Evolutionary conservation across 345 rosid species (phyloP).

Genomic region (Pistacia atlantica): DNA sequence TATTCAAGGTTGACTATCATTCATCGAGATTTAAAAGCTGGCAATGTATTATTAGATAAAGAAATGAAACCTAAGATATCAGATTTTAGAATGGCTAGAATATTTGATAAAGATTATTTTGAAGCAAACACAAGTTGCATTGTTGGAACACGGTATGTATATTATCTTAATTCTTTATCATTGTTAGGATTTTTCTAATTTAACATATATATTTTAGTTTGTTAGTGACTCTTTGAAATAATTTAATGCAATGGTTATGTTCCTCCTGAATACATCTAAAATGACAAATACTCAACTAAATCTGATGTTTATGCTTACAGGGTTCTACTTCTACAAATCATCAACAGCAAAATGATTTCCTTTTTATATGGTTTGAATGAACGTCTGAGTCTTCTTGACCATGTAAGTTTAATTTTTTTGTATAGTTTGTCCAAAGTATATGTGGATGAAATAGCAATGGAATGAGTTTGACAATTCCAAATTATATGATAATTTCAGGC

Average conservation of each 20-base stretch:
- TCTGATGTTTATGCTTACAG: slow-evolving; percentile 28
- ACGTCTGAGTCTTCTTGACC: background rate
- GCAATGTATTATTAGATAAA: slow-evolving; percentile 44
- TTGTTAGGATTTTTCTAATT: background rate
- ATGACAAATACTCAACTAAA: slow-evolving; percentile 23
- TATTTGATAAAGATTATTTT: slow-evolving; percentile 33
- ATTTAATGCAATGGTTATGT: slow-evolving; percentile 20
- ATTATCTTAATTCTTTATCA: background rate
- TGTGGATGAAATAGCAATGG: too few species aligned
- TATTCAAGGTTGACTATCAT: slow-evolving; percentile 16
- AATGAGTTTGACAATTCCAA: too few species aligned
- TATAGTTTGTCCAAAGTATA: background rate
- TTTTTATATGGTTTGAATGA: background rate
- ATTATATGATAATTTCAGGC: slow-evolving; percentile 15
- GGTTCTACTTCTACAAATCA: slow-evolving; percentile 13
- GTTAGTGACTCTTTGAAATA: background rate
- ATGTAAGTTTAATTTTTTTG: background rate
- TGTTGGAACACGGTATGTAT: slow-evolving; percentile 38
- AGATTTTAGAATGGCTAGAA: slow-evolving; percentile 53
- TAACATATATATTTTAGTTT: background rate
- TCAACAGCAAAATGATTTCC: slow-evolving; percentile 22
- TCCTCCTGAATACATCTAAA: slow-evolving; percentile 20
- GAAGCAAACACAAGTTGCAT: slow-evolving; percentile 32
- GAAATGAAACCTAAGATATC: slow-evolving; percentile 46
- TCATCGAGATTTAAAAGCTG: slow-evolving; percentile 20